phyloP scores from a whole-genome alignment of 768 basidiomycete species.

The Exidia glandulosa region DNA sequence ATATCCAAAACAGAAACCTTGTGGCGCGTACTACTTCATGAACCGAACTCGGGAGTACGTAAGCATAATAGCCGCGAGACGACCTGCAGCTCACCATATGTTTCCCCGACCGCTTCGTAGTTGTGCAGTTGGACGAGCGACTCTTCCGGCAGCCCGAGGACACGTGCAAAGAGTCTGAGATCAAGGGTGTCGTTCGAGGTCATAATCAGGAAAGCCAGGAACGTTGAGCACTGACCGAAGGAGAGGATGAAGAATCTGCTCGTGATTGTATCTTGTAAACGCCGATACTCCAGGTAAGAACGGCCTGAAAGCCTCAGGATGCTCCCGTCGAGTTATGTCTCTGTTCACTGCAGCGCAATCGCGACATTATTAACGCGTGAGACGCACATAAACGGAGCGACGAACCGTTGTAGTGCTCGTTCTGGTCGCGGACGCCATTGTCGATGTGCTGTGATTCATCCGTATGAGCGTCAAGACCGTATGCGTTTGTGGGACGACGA shows the following conservation, averaged over 20 bases:
- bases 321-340: conserved; percentile 33
- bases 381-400: neutral
- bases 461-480: neutral
- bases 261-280: conserved; percentile 41
- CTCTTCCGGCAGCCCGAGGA: conserved; percentile 45
- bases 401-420: conserved; percentile 55
- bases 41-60: conserved; percentile 30
- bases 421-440: conserved; percentile 49
- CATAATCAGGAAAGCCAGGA: too few relatives aligned
- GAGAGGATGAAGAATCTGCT: conserved; percentile 38
- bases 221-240: conserved; percentile 23
- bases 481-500: conserved; percentile 1
- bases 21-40: conserved; percentile 48
- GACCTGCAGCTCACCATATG: conserved; percentile 18
- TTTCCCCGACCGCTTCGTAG: conserved; percentile 27
- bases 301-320: conserved; percentile 39
- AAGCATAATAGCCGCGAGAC: neutral
- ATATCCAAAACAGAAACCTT: neutral
- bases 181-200: neutral
- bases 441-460: conserved; percentile 40
- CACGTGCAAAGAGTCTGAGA: conserved; percentile 36
- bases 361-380: neutral
- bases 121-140: conserved; percentile 35
- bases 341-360: conserved; percentile 32
- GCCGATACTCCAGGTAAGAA: conserved; percentile 41